Percentiles rank a stretch among this genome's conserved stretches.
Conservation (phyloP, 352 stramenopile genomes). For the Phytophthora tubulina region DNA sequence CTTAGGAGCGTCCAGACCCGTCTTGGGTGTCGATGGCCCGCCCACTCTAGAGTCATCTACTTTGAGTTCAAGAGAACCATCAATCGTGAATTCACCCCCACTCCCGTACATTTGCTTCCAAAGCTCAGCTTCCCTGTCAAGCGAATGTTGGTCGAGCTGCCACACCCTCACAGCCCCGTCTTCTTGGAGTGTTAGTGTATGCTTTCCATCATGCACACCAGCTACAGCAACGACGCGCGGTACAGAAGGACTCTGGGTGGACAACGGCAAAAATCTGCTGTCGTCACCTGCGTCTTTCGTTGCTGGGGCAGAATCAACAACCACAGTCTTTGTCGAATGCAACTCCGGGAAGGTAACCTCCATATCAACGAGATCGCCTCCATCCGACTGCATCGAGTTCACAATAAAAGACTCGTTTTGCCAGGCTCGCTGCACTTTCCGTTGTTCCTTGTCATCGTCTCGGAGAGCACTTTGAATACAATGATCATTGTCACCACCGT, state of each 20-base stretch:
- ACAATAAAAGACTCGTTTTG: slow-evolving; percentile 31
- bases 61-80: slow-evolving; percentile 55
- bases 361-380: slow-evolving; percentile 46
- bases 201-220: slow-evolving; percentile 43
- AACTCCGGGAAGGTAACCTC: slow-evolving; percentile 47
- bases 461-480: slow-evolving; percentile 42
- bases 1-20: slow-evolving; percentile 87
- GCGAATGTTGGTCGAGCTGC: slow-evolving; percentile 61
- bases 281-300: background rate
- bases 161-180: slow-evolving; percentile 51
- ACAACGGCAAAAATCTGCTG: slow-evolving; percentile 16
- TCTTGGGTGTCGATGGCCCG: slow-evolving; percentile 68
- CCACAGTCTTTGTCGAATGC: slow-evolving; percentile 54
- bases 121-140: slow-evolving; percentile 58
- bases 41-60: slow-evolving; percentile 50
- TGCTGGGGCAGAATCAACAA: slow-evolving; percentile 28
- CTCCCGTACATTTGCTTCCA: slow-evolving; percentile 80
- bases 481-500: slow-evolving; percentile 3
- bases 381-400: slow-evolving; percentile 36
- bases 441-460: background rate
- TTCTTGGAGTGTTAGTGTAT: slow-evolving; percentile 67
- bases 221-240: slow-evolving; percentile 52
- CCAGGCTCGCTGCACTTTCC: slow-evolving; percentile 45
- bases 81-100: slow-evolving; percentile 12
- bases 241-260: slow-evolving; percentile 14